Base-by-base conservation (phyloP, 2,329 filamentous ascomycete species). In the Ascochyta fabae region DNA sequence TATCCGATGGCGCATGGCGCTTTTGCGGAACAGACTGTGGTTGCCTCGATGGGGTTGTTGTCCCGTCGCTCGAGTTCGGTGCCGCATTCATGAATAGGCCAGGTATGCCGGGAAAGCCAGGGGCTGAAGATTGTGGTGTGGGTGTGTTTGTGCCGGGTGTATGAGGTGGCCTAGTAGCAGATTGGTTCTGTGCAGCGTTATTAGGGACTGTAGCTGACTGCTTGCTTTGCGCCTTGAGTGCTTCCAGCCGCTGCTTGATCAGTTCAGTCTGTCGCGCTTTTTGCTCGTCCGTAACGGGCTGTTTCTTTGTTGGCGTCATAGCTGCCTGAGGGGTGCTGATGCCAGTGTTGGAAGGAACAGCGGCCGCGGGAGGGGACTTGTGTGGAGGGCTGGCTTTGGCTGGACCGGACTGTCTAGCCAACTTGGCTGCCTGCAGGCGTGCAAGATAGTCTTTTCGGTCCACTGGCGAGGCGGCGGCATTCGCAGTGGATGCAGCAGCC, bases 401-500 rank as follows among this genome's bases (percentile, higher is more conserved):
- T 26, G 58, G 55, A 10, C 53, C 61, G 23, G 58, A 59, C 38
- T 60, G 53, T 53, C 71, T 65, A 48, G 88, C 89, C 47, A 83
- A 83, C 71, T 90, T 92, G 1, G 85, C 86, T n/a, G 90, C 90
- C 50, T 92, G 80, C 51, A 92, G 82, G 44, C 88, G 86, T 4
- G 90, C 89, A 56, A 94, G 91, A 38, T 90, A 86, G 61, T 92
- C 89, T 64, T 90, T 91, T 22, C 90, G 83, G 67, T 90, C 86
- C 60, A 89, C 81, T 7, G 83, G 68, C 8, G 64, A 68, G 3
- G 62, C 58, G 15, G 80, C 59, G 78, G 81, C 41, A 58, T 59
- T 62, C 12, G 53, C 50, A 40, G 61, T 53, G 29, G 65, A 65
- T 22, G 53, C 58, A 24, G 58, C 45, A 35, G 39, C 55, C 3